Evolutionary conservation across 768 basidiomycete species (phyloP).

Genomic region (Rhodosporidiobolus sp.): DNA sequence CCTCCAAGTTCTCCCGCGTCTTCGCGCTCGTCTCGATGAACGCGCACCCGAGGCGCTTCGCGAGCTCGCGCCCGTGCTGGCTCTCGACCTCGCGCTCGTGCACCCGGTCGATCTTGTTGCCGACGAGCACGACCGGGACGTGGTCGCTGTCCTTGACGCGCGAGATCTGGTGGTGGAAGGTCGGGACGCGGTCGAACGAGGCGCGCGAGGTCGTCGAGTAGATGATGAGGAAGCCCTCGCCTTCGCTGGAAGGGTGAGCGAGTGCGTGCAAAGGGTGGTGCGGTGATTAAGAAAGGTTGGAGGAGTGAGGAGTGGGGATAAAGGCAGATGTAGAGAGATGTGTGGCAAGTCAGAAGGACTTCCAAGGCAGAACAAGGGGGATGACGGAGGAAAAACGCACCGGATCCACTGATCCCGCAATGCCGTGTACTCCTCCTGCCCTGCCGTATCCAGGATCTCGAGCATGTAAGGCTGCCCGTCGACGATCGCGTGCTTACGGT

Average conservation of each 20-base stretch:
- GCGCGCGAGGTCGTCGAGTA: constrained; percentile 98
- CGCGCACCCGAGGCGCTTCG: constrained; percentile 79
- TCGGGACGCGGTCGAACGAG: constrained; percentile 94
- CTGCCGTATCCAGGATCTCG: constrained; percentile 94
- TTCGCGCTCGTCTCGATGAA: constrained; percentile 97
- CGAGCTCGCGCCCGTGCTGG: constrained; percentile 80
- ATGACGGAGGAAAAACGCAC: constrained; percentile 33
- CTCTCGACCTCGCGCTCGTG: constrained; percentile 91
- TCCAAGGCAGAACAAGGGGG: background rate
- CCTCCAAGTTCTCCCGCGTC: constrained; percentile 86
- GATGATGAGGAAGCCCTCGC: constrained; percentile 94
- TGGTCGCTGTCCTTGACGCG: constrained; percentile 94
- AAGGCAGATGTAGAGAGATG: background rate
- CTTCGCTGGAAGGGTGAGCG: constrained; percentile 48
- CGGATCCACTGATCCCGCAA: constrained; percentile 46
- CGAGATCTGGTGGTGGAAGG: constrained; percentile 86
- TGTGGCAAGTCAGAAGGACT: background rate
- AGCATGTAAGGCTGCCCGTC: constrained; percentile 98
- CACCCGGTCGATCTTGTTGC: constrained; percentile 96
- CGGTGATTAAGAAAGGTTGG: no score
- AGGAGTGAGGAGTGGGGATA: no score
- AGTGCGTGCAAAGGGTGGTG: background rate
- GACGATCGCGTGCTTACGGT: constrained; percentile 72
- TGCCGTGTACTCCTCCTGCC: constrained; percentile 57
- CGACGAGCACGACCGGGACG: constrained; percentile 92